A percentile compares a stretch with the other conserved stretches of the same genome.
These are phyloP conservation scores for Pseudopyricularia cyperi DNA, from an alignment of 2,329 filamentous ascomycete species.

Conservation along the genomic window DNA sequence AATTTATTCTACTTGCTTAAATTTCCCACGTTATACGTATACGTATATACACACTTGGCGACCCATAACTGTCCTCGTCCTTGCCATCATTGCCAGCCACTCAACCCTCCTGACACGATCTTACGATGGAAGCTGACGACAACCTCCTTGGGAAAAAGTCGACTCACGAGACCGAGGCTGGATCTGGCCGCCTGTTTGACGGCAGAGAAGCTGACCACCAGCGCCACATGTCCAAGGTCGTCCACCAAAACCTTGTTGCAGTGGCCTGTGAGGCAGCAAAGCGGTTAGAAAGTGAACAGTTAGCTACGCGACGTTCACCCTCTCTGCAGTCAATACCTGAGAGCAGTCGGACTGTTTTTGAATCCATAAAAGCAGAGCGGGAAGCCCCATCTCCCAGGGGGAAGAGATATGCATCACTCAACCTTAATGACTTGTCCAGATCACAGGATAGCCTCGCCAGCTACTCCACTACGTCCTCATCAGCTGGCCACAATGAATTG, in stretches of 20 bases:
- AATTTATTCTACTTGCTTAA: too few relatives aligned
- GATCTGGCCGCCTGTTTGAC: neutral
- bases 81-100: too few relatives aligned
- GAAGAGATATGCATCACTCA: neutral
- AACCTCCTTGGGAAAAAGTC: neutral
- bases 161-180: neutral
- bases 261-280: neutral
- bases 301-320: neutral
- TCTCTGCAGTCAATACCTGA: neutral
- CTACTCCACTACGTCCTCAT: neutral
- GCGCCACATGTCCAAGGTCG: neutral
- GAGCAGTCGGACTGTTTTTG: neutral
- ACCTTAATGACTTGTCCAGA: neutral
- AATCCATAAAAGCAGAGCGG: neutral
- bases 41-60: too few relatives aligned
- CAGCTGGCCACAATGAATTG: neutral
- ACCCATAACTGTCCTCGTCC: too few relatives aligned
- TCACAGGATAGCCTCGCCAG: neutral
- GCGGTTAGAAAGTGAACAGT: neutral
- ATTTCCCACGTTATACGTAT: too few relatives aligned
- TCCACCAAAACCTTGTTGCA: neutral
- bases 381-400: neutral
- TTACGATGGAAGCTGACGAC: neutral
- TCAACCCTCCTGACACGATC: too few relatives aligned
- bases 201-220: neutral